Evolutionary conservation across 768 basidiomycete species (phyloP).

Genomic region (Tremella mesenterica): DNA sequence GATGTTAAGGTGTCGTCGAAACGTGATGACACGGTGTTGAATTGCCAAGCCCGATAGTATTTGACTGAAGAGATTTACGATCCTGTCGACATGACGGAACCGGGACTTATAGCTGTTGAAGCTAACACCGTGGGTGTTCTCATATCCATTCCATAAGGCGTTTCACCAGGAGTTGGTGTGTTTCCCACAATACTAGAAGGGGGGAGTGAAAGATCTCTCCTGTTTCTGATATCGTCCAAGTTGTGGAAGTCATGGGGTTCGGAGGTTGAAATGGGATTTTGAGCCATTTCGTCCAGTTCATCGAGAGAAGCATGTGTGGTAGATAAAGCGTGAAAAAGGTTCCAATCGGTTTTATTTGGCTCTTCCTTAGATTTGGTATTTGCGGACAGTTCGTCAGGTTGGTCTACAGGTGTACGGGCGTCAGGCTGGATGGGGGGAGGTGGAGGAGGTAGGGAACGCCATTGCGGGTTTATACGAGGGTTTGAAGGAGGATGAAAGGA

Average conservation of each 20-base stretch:
- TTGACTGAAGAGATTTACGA: no score
- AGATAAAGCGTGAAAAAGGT: constrained; percentile 25
- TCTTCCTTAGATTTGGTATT: background rate
- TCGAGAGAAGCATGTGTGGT: constrained; percentile 15
- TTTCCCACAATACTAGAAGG: no score
- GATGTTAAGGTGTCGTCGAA: no score
- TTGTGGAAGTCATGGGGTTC: constrained; percentile 17
- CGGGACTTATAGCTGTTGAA: no score
- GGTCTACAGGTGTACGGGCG: background rate
- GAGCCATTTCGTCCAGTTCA: constrained; percentile 11
- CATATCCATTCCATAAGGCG: no score
- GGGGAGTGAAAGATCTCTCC: no score
- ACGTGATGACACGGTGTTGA: no score
- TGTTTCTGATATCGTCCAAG: no score
- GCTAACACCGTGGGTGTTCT: no score
- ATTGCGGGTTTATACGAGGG: constrained; percentile 23
- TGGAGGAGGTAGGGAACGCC: constrained; percentile 25
- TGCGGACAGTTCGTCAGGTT: background rate
- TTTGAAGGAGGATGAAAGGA: constrained; percentile 28
- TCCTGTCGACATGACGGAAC: no score
- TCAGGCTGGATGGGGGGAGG: constrained; percentile 2
- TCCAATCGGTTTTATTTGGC: constrained; percentile 13
- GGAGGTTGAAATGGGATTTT: background rate
- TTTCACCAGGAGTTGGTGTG: no score
- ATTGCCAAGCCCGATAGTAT: no score